Base-by-base conservation (phyloP, 164 flowering plant species). In the Cinnamomum chago region DNA sequence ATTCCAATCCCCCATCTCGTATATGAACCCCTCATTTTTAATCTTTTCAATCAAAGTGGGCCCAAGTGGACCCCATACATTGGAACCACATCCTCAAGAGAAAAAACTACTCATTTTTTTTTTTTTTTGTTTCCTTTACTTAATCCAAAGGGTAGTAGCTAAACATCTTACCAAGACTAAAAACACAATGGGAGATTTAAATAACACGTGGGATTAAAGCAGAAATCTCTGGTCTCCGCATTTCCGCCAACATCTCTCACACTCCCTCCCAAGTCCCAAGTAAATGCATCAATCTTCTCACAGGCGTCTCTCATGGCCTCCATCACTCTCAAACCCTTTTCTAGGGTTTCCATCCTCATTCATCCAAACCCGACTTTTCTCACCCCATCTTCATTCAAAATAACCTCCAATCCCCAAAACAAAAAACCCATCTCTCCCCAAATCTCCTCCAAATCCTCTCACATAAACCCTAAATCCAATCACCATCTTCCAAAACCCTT, bases 241-340 rank as follows among this genome's bases (percentile, higher is more conserved):
- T 55, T 18, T 17, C 7, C 60, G 17, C 60, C 60, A 3, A 2
- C n/a, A 17, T 5, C 60, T 4, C n/a, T 55, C 20, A 11, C n/a
- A 11, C n/a, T 55, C 20, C 5, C 60, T 55, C 20, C 60, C 15
- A 20, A 14, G 20, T 55, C 20, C n/a, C 15, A 20, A 14, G 20
- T 55, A 5, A 18, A 66, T 66, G 69, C 15, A 15, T 33, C 12
- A 66, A 0, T 25, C 28, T 10, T 2, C 67, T 24, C 17, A 15
- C 10, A 17, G 33, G n/a, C 77, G 50, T 40, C 73, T 74, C 65
- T 60, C 70, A 88, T 88, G 91, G 86, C 80, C 64, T 25, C 77
- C 60, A n/a, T 85, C 3, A 47, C 67, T 5, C 2, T 77, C 27
- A 79, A 60, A 62, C 76, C 86, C 65, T 58, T 77, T 3, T 75